phyloP scores from a whole-genome alignment of 208 protist species.

The Leishmania amazonensis region DNA sequence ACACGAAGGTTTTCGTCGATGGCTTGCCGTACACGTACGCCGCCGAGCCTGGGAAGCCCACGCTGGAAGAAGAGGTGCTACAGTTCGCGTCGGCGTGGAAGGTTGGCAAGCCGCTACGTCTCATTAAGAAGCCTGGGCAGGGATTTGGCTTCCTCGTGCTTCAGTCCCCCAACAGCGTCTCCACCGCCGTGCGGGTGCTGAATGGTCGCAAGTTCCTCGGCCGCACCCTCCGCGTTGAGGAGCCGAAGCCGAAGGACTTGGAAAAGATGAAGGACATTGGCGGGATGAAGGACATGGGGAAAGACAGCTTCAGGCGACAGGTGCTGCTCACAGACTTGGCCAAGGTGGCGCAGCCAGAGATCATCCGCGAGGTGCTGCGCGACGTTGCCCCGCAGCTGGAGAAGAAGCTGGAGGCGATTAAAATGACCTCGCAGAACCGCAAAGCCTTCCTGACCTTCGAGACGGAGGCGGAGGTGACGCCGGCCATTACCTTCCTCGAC shows the following conservation, averaged over 20 bases:
- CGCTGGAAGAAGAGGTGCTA: constrained; percentile 82
- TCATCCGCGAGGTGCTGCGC: constrained; percentile 87
- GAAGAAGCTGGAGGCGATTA: constrained; percentile 84
- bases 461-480: constrained; percentile 62
- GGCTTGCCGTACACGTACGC: constrained; percentile 85
- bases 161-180: constrained; percentile 84
- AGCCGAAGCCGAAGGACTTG: constrained; percentile 79
- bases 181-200: constrained; percentile 81
- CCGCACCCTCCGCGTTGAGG: constrained; percentile 83
- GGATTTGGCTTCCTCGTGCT: constrained; percentile 92
- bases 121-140: constrained; percentile 91
- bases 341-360: constrained; percentile 84
- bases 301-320: constrained; percentile 81
- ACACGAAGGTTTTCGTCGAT: constrained; percentile 92
- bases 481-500: constrained; percentile 83
- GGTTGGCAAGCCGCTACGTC: constrained; percentile 80
- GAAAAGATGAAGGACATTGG: constrained; percentile 42
- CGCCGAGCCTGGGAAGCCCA: constrained; percentile 47
- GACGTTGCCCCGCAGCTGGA: constrained; percentile 88
- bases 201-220: constrained; percentile 91
- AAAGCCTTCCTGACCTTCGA: constrained; percentile 91
- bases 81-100: constrained; percentile 86
- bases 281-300: constrained; percentile 59
- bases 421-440: constrained; percentile 91
- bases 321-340: constrained; percentile 86